Conservation (phyloP, 2,329 filamentous ascomycete species). For the Leptographium galeiforme region DNA sequence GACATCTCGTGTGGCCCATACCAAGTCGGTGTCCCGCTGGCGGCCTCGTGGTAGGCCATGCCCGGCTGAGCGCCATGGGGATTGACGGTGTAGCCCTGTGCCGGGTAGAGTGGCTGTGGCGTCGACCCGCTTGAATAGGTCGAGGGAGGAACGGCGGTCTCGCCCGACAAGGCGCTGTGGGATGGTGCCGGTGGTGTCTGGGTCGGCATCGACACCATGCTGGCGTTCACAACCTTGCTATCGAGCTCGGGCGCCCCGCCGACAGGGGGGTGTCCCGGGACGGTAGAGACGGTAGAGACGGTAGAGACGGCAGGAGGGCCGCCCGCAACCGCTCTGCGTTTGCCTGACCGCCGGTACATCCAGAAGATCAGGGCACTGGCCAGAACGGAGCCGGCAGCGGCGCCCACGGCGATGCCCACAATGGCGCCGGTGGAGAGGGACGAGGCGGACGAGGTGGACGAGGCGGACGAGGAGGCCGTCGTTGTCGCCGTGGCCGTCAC, state of each 20-base stretch:
- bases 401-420: constrained; percentile 9
- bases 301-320: neutral
- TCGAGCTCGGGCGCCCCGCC: constrained; percentile 3
- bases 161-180: neutral
- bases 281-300: neutral
- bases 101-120: neutral
- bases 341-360: constrained; percentile 6
- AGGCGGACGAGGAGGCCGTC: neutral
- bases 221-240: neutral
- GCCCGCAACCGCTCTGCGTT: neutral
- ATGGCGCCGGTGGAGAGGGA: constrained; percentile 9
- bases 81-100: neutral
- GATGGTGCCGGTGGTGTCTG: neutral
- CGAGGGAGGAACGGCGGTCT: neutral
- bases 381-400: constrained; percentile 4
- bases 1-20: constrained; percentile 2
- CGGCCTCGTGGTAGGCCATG: constrained; percentile 5
- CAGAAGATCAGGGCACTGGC: constrained; percentile 6
- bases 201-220: neutral
- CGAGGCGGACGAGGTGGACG: neutral
- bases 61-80: constrained; percentile 3
- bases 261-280: neutral
- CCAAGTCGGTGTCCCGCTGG: neutral
- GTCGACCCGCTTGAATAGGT: neutral
- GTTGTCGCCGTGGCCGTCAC: neutral